Percentiles rank a stretch among this genome's conserved stretches.
These are phyloP conservation scores for Cucumis melo DNA, from an alignment of 306 rosid genomes.

Conservation along the genomic window DNA sequence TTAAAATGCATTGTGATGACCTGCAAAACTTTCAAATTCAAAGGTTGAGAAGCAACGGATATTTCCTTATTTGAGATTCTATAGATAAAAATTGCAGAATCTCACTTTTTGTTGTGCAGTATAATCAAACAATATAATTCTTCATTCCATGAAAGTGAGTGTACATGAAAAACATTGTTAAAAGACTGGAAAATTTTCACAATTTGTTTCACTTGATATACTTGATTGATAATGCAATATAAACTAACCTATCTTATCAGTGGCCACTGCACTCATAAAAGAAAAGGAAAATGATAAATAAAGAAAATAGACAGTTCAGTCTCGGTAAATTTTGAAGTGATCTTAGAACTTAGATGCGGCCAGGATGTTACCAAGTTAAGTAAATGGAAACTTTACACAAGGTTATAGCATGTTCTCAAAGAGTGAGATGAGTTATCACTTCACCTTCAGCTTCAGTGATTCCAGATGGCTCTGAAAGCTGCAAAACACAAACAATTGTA, in stretches of 20 bases:
- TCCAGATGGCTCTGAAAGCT: constrained; percentile 96
- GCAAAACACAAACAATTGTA: constrained; percentile 32
- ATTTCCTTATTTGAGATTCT: neutral
- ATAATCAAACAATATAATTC: neutral
- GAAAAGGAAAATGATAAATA: neutral
- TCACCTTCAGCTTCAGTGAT: constrained; percentile 44
- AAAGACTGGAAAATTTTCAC: neutral
- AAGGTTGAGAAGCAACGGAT: neutral
- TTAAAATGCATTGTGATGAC: neutral
- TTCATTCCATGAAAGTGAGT: neutral
- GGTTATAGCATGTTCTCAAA: neutral
- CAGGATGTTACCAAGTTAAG: neutral
- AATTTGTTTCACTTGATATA: neutral
- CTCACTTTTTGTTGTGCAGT: neutral
- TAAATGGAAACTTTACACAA: neutral
- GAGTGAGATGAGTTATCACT: constrained; percentile 23
- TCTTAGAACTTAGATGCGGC: neutral
- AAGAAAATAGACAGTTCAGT: neutral
- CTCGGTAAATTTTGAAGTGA: neutral
- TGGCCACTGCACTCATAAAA: neutral
- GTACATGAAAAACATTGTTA: neutral
- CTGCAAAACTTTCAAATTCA: neutral
- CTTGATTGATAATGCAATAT: neutral
- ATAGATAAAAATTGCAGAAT: neutral
- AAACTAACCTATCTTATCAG: constrained; percentile 3